Base-by-base conservation (phyloP, 176 grass and related monocot genomes). In the Aegilops tauschii region DNA sequence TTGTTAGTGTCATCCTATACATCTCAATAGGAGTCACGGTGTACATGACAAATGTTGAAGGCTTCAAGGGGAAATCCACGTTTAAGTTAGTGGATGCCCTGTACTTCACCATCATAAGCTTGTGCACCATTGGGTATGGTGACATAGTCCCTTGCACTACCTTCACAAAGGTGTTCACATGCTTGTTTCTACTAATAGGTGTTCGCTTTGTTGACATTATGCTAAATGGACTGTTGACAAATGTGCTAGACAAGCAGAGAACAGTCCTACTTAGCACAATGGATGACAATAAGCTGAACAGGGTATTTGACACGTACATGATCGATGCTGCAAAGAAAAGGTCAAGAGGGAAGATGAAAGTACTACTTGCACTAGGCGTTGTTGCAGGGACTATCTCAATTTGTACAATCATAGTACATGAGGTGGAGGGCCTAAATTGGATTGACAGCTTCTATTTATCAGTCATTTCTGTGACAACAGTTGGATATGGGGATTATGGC, bases 381-480 rank as follows among this genome's bases (percentile, higher is more conserved):
- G 89, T 95, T 12, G 61, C 72, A 63, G 86, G 78, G 71, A 88
- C 88, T 56, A 90, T 95, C 87, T 92, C 87, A 50, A 29, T 89
- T 40, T 94, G 95, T 72, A 86, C 88, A 82, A 58, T 93, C 40
- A 90, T 86, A 88, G 86, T 90, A 69, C 90, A 94, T 84, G 85
- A 83, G 37, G 68, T 93, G 44, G 93, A 97, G 73, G 82, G 79
- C 65, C 67, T 91, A 63, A 83, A 83, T 52, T 97, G 93, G 95
- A 71, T 90, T 1, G 92, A 97, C 44, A 89, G 90, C 67, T 87
- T 97, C 61, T 91, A 95, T 84, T 82, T 91, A 27, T 91, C 95
- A 42, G 93, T 95, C 40, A 95, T 92, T 79, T 97, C 95, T n/a
- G 90, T 97, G 39, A 97, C 93, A 79, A 93, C 93, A 66, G 92